Evolutionary conservation across 192 early-diverging fungal genomes (phyloP), one percentile per base, ranked within the genome.

Genomic region (Backusella australiensis): DNA sequence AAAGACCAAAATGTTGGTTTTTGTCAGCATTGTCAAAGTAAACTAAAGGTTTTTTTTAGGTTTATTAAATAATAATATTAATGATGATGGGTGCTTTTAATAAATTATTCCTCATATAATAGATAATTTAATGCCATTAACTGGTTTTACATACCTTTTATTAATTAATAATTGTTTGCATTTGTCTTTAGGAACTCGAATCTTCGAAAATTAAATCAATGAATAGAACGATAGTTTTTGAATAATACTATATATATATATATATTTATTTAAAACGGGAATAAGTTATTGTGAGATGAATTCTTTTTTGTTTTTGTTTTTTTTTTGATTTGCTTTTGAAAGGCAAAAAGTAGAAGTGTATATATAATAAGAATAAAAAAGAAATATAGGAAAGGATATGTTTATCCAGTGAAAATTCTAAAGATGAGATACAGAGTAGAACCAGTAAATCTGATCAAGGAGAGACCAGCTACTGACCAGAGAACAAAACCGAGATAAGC

Each of bases 391-490:
- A 7, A 21, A 17, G 4, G 3, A 29, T 12, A 3, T 63, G 56
- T 72, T 78, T 82, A 82, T 67, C 88, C 88, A 44, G 82, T 84
- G 70, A 89, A 80, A 34, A 89, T 82, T 69, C 88, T 82, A 56
- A 88, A 82, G 23, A 95, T 75, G 38, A 94, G 85, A 79, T 96
- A 96, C 4, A 80, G 71, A 66, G 84, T 84, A 53, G 85, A 86
- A 29, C 94, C 94, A 42, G 89, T 79, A 78, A 94, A 95, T 56
- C 94, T 83, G 66, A 94, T 81, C 3, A 82, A 76, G 6, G 92
- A 85, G 49, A 96, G 77, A 69, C 84, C 91, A 17, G 90, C 82
- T 3, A 95, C 94, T 35, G 91, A 90, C 86, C 91, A 96, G 41
- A 96, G 88, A n/a, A 95, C 86, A 75, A 94, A 92, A 15, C 80